These are phyloP conservation scores for Penicillium crystallinum DNA, from an alignment of 495 filamentous ascomycete species.

Conservation along the genomic window DNA sequence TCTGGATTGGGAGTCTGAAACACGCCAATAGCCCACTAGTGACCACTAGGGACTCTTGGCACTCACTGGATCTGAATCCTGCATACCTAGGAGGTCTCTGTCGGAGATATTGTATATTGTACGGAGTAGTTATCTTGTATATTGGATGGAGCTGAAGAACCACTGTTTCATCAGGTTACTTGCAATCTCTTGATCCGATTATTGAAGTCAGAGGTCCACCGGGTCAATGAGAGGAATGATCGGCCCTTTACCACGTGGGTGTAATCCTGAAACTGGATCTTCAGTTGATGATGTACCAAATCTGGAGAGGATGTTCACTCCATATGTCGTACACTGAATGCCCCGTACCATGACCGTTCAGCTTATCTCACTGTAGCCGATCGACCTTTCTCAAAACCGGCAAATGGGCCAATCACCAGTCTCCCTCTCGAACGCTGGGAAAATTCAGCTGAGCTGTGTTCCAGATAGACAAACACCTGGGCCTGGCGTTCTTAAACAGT, in stretches of 20 bases:
- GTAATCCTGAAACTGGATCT: conserved; percentile 14
- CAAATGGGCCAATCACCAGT: too few species aligned
- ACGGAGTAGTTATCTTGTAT: not conserved
- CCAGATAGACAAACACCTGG: conserved; percentile 1
- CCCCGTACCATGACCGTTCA: too few species aligned
- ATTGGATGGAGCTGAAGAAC: too few species aligned
- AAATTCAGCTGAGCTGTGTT: too few species aligned
- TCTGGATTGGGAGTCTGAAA: conserved; percentile 21
- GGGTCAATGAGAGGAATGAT: conserved; percentile 6
- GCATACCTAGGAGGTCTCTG: too few species aligned
- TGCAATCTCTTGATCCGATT: too few species aligned
- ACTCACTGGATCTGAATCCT: too few species aligned
- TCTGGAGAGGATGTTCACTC: not conserved
- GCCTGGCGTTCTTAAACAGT: not conserved
- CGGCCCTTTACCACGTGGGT: conserved; percentile 14
- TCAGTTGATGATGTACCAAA: not conserved
- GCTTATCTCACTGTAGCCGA: not conserved
- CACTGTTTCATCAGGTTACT: not conserved
- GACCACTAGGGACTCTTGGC: conserved; percentile 8
- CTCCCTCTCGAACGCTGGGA: too few species aligned
- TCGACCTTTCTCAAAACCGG: not conserved
- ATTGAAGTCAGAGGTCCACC: not conserved
- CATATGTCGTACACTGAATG: too few species aligned
- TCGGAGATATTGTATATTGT: not conserved
- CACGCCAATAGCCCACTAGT: conserved; percentile 22